Base-by-base conservation (phyloP, 2,329 filamentous ascomycete genomes). In the Hypomyces rosellus region DNA sequence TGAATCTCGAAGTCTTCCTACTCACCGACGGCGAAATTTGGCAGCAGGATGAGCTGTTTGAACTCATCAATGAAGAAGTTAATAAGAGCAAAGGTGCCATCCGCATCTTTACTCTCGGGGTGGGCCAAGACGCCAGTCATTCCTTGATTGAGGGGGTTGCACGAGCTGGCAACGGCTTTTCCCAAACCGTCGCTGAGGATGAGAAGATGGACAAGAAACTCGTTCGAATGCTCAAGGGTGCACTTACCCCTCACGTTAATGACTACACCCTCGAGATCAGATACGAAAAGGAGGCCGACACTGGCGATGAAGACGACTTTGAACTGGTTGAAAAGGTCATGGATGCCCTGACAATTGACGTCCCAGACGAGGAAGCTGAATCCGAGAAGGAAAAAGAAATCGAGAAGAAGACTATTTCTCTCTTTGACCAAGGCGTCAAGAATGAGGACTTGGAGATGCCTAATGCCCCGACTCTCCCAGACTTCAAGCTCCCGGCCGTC, bases 171-270 rank as follows among this genome's bases (percentile, higher is more conserved):
- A 75, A 75, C 16, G 80, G 80, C 3, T 82, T 84, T 53, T 65
- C 78, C 0, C 85, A 89, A 62, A 72, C 76, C 0, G 84, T 89
- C 0, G 72, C 71, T 1, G 67, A 79, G 6, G 69, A 76, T 1
- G 86, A 89, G 62, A 81, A 83, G 59, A 79, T 88, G 66, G 81
- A 86, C 57, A 77, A 70, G 55, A 86, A 86, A 61, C 75, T 89
- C 1, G 74, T 89, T 2, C 77, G 86, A 2, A 89, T 90, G 86
- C 70, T 90, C 50, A 88, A 86, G 61, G 85, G 79, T 0, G 81
- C 84, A 0, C 65, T 89, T 16, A 81, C 78, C 2, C 83, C 84
- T 0, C 84, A 88, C 54, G 71, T 87, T 41, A 75, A 68, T 14
- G 77, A 88, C 59, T 87, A 84, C 59, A 74, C 71, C 0, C 67